Evolutionary conservation across 164 flowering plant species (phyloP).

Genomic region (Macadamia integrifolia): DNA sequence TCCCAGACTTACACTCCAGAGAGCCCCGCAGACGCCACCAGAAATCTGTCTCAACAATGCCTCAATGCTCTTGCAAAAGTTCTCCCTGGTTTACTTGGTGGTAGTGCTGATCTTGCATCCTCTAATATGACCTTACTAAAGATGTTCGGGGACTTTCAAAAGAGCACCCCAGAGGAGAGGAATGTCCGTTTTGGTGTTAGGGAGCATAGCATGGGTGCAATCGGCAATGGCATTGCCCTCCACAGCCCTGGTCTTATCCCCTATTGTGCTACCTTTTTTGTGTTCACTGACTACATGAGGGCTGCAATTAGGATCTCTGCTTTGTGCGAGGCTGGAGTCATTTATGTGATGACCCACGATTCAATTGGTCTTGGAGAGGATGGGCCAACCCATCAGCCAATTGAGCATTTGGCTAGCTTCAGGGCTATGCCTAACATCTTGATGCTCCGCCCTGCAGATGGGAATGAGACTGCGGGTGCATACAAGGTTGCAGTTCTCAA

Average conservation of each 20-base stretch:
- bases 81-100: constrained; percentile 91
- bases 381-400: constrained; percentile 99
- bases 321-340: constrained; percentile 71
- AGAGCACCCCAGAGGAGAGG: constrained; percentile 85
- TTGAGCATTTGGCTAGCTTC: constrained; percentile 96
- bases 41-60: constrained; percentile 72
- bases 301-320: constrained; percentile 94
- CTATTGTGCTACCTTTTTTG: constrained; percentile 99
- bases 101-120: constrained; percentile 98
- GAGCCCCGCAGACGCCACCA: constrained; percentile 84
- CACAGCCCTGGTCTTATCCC: constrained; percentile 91
- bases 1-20: constrained; percentile 89
- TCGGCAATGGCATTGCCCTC: constrained; percentile 87
- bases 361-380: constrained; percentile 99
- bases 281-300: constrained; percentile 99
- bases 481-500: constrained; percentile 80
- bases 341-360: constrained; percentile 98
- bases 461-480: constrained; percentile 94
- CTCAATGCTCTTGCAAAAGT: constrained; percentile 88
- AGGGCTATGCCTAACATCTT: constrained; percentile 96
- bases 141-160: constrained; percentile 92
- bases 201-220: constrained; percentile 96
- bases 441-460: constrained; percentile 98
- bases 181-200: constrained; percentile 91
- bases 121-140: constrained; percentile 96